phyloP scores from a whole-genome alignment of 345 rosid genomes.

The Ailanthus altissimus region DNA sequence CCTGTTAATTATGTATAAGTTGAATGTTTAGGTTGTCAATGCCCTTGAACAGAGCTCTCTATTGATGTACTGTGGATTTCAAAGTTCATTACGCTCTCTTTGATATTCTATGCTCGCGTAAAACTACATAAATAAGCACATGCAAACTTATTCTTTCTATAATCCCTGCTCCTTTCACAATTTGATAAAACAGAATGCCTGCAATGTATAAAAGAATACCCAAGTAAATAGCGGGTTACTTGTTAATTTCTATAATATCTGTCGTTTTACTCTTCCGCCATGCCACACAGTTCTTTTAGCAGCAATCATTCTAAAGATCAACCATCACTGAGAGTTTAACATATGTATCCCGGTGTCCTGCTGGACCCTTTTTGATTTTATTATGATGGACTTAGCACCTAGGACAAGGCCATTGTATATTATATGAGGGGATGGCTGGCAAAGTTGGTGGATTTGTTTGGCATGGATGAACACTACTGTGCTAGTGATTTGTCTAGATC shows the following conservation, averaged over 20 bases:
- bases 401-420: not conserved
- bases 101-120: not conserved
- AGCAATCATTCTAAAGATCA: not conserved
- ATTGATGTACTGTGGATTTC: slow-evolving; percentile 10
- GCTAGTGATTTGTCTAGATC: not conserved
- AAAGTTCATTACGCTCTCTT: not conserved
- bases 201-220: not conserved
- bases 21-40: slow-evolving; percentile 21
- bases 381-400: not conserved
- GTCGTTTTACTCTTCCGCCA: not conserved
- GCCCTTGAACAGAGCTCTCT: slow-evolving; percentile 16
- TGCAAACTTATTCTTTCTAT: slow-evolving; percentile 5
- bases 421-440: not conserved
- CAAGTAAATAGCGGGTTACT: not conserved
- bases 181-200: not conserved
- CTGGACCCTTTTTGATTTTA: not conserved
- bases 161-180: not conserved
- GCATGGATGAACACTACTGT: not conserved
- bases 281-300: not conserved
- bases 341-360: not conserved
- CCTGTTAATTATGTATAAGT: slow-evolving; percentile 14
- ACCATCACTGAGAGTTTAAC: not conserved
- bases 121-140: not conserved
- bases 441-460: not conserved
- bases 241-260: not conserved